Evolutionary conservation across 352 stramenopile species (phyloP), one percentile per base, ranked within the genome.

Genomic region (Phytopythium vexans): DNA sequence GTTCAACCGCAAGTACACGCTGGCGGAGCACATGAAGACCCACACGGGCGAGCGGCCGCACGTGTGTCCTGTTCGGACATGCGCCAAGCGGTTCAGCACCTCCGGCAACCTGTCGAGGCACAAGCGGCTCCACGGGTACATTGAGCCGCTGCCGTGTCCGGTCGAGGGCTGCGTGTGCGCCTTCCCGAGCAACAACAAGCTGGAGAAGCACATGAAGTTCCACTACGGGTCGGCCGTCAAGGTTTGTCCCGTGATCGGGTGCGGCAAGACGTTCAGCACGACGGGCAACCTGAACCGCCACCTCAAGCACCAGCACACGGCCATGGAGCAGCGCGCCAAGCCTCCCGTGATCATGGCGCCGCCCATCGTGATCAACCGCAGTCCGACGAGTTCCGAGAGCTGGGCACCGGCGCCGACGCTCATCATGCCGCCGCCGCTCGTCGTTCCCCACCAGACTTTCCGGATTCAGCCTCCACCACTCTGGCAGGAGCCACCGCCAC

Each of bases 241-340:
- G 14, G 66, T 66, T 39, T 78, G 69, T 46, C 32, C 62, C 12
- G 51, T 64, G 3, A 42, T 61, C 32, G 54, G 55, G 6, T 80
- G 70, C 49, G 70, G 68, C 58, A 80, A 80, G 58, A 77, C 70
- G 15, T 80, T 80, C 49, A 80, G 64, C 57, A 80, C 70, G 10
- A 71, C 64, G n/a, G 70, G 70, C 34, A 80, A 80, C 51, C 55
- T 80, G 9, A 74, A 74, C 37, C 68, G 70, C 10, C 70, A 80
- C 43, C 35, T 62, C 35, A 62, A 62, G 55, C 55, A 62, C 48
- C 55, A 62, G 42, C 55, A 62, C 37, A 46, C 47, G 12, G 48
- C 38, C 10, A 33, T 63, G 10, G 45, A 51, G n/a, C 34, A n/a
- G 11, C 45, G 45, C 10, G 7, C 12, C 45, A 41, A 34, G 11